phyloP scores from a whole-genome alignment of 164 flowering plant genomes.

The Chimonanthus salicifolius region DNA sequence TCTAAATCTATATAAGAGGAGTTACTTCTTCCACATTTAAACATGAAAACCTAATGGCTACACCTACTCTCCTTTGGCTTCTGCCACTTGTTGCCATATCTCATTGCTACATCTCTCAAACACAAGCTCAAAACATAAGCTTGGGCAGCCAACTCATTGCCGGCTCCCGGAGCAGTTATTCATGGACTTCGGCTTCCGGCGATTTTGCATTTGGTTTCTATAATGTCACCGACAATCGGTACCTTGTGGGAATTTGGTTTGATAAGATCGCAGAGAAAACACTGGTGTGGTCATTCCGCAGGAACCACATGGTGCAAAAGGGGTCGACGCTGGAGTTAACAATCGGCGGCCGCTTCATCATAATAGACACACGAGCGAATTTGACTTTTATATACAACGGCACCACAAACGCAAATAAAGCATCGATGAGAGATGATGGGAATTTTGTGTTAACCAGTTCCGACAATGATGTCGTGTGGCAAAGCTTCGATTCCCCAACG shows the following conservation, averaged over 20 bases:
- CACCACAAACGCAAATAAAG: conserved; percentile 2
- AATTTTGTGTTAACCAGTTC: conserved; percentile 22
- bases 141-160: conserved; percentile 13
- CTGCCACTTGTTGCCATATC: neutral
- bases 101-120: neutral
- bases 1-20: too few species aligned
- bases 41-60: too few species aligned
- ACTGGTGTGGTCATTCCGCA: conserved; percentile 29
- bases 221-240: conserved; percentile 2
- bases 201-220: conserved; percentile 34
- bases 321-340: conserved; percentile 18
- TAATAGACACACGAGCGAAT: conserved; percentile 7
- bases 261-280: conserved; percentile 21
- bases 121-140: neutral
- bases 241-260: conserved; percentile 30
- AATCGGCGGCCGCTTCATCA: conserved; percentile 7
- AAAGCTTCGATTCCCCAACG: conserved; percentile 25
- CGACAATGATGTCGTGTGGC: conserved; percentile 10
- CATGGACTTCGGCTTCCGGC: conserved; percentile 26
- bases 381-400: conserved; percentile 1
- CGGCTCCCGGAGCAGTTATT: conserved; percentile 9
- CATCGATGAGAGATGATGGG: conserved; percentile 23
- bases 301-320: conserved; percentile 16
- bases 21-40: too few species aligned
- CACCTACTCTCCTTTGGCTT: neutral